Conservation (phyloP, 768 basidiomycete genomes). For the Baorangia bicolor region DNA sequence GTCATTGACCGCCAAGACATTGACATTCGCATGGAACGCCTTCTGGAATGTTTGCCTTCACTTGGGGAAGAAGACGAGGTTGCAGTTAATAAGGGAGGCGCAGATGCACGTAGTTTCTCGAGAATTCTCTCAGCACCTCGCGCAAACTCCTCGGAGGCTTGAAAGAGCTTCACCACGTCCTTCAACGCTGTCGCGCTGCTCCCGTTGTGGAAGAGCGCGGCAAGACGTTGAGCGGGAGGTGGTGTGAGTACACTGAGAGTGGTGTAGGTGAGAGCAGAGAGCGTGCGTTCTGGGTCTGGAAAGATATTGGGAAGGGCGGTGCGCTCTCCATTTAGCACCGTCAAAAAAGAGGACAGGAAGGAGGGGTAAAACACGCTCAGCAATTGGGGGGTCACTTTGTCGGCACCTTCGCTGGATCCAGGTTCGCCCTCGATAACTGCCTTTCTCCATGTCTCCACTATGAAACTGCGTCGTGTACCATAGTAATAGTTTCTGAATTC, state of each 20-base stretch:
- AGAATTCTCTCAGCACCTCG: conserved; percentile 68
- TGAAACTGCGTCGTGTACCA: conserved; percentile 65
- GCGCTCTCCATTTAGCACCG: conserved; percentile 68
- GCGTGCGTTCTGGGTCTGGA: conserved; percentile 73
- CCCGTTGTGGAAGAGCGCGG: conserved; percentile 63
- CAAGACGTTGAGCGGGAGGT: conserved; percentile 75
- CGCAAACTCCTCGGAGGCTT: conserved; percentile 82
- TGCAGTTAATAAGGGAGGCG: conserved; percentile 18
- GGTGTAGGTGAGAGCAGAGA: conserved; percentile 81
- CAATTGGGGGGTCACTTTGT: conserved; percentile 45
- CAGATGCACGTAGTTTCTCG: conserved; percentile 60
- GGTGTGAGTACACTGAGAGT: conserved; percentile 80
- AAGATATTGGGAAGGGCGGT: conserved; percentile 80
- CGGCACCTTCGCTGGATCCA: conserved; percentile 23
- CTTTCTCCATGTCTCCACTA: conserved; percentile 71
- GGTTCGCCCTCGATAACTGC: conserved; percentile 41
- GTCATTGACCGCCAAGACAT: conserved; percentile 55
- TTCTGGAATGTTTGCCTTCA: conserved; percentile 38
- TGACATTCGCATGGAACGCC: conserved; percentile 63
- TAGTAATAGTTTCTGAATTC: conserved; percentile 97
- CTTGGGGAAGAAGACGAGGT: conserved; percentile 21
- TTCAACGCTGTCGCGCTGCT: conserved; percentile 56
- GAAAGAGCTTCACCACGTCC: conserved; percentile 69
- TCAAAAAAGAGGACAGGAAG: conserved; percentile 72
- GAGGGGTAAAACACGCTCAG: conserved; percentile 69